Conservation (phyloP, 2,329 filamentous ascomycete genomes). For the Botryotinia globosa region DNA sequence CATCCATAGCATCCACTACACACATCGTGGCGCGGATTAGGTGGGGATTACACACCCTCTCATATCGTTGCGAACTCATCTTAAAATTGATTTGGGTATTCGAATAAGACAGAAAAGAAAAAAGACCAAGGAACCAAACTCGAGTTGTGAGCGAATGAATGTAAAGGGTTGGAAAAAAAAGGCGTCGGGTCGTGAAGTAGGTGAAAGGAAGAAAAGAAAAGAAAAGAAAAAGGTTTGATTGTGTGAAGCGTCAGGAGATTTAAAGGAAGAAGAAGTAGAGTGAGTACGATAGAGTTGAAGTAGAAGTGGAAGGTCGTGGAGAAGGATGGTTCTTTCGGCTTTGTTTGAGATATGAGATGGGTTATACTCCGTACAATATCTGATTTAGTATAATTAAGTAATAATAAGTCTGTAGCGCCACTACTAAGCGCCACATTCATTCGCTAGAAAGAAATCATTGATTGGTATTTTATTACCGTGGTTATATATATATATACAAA, state of each 20-base stretch:
- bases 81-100: constrained; percentile 18
- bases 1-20: constrained; percentile 1
- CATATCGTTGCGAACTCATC: constrained; percentile 47
- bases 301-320: constrained; percentile 19
- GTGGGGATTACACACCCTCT: constrained; percentile 48
- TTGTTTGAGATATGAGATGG: constrained; percentile 17
- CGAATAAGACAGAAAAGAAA: constrained; percentile 31
- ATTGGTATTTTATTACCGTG: too few relatives aligned
- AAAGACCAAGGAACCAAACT: constrained; percentile 23
- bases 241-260: neutral
- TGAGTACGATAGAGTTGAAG: neutral
- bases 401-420: constrained; percentile 9
- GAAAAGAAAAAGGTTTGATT: constrained; percentile 9
- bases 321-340: constrained; percentile 13
- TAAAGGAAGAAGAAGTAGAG: neutral
- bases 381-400: too few relatives aligned
- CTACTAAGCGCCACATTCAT: constrained; percentile 18
- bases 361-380: too few relatives aligned
- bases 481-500: too few relatives aligned
- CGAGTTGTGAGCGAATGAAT: constrained; percentile 25
- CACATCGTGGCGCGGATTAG: constrained; percentile 28
- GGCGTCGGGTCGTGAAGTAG: constrained; percentile 19
- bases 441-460: constrained; percentile 10
- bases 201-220: constrained; percentile 21
- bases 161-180: constrained; percentile 22